These are phyloP conservation scores for Dactylonectria estremocensis DNA, from an alignment of 2,329 filamentous ascomycete genomes.

Conservation along the genomic window DNA sequence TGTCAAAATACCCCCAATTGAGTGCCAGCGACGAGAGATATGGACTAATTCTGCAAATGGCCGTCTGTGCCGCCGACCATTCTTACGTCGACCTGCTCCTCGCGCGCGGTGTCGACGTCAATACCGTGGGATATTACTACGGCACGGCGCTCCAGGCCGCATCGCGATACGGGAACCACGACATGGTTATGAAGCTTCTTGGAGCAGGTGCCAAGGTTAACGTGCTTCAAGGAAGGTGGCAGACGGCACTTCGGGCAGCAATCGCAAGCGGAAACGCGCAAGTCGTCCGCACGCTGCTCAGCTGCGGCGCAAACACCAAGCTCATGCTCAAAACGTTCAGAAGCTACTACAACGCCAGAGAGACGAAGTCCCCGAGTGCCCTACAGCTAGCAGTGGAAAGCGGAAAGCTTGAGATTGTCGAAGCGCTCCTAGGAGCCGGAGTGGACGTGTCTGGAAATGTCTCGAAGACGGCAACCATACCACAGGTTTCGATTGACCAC, in stretches of 20 bases:
- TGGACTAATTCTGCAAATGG: conserved; percentile 24
- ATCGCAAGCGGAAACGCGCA: background rate
- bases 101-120: conserved; percentile 17
- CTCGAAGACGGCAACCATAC: background rate
- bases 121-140: conserved; percentile 29
- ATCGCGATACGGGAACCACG: conserved; percentile 13
- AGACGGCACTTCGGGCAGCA: conserved; percentile 21
- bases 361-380: background rate
- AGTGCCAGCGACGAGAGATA: conserved; percentile 5
- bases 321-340: background rate
- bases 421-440: background rate
- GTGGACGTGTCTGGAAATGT: background rate
- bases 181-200: conserved; percentile 2
- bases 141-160: conserved; percentile 31
- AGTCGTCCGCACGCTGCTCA: conserved; percentile 14
- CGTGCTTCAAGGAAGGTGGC: conserved; percentile 19
- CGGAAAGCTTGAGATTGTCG: background rate
- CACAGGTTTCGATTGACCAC: background rate
- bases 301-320: conserved; percentile 13
- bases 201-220: conserved; percentile 23
- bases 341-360: too few relatives aligned
- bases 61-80: background rate
- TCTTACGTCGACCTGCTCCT: conserved; percentile 18
- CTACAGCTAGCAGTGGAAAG: background rate
- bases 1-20: background rate